Percentiles rank a stretch among this genome's conserved stretches.
Evolutionary conservation across 1,139 yeast species (phyloP).

Genomic region (Geotrichum aggregatum): DNA sequence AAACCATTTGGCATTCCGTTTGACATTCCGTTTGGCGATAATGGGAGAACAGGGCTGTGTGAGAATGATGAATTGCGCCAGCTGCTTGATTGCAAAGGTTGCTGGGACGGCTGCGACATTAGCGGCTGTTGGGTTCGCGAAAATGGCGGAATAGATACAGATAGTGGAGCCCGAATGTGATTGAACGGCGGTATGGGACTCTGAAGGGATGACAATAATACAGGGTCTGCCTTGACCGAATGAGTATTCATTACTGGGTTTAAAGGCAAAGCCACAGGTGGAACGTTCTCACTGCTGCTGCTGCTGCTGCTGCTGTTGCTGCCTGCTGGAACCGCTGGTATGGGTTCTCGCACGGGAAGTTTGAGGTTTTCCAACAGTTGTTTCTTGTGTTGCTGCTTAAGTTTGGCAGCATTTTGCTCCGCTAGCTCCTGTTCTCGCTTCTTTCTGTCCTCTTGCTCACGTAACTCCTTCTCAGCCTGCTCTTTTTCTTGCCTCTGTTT

Average conservation of each 20-base stretch:
- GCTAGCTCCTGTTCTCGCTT: conserved; percentile 9
- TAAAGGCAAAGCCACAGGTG: not conserved
- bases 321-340: conserved; percentile 19
- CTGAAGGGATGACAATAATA: conserved; percentile 15
- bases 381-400: conserved; percentile 24
- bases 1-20: too few relatives aligned
- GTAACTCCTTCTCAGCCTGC: conserved; percentile 10
- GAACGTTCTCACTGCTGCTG: not conserved
- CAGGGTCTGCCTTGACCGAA: conserved; percentile 11
- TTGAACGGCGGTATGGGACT: not conserved
- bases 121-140: too few relatives aligned
- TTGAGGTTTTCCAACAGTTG: too few relatives aligned
- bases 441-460: conserved; percentile 4
- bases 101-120: too few relatives aligned
- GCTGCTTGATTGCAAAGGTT: too few relatives aligned
- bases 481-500: conserved; percentile 11
- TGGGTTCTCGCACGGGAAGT: too few relatives aligned
- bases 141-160: too few relatives aligned
- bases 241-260: not conserved
- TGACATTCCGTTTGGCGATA: not conserved
- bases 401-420: conserved; percentile 9
- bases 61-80: too few relatives aligned
- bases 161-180: too few relatives aligned
- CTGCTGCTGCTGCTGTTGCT: not conserved
- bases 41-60: too few relatives aligned